These are phyloP conservation scores for Balakata baccata DNA, from an alignment of 345 rosid species.

Conservation along the genomic window DNA sequence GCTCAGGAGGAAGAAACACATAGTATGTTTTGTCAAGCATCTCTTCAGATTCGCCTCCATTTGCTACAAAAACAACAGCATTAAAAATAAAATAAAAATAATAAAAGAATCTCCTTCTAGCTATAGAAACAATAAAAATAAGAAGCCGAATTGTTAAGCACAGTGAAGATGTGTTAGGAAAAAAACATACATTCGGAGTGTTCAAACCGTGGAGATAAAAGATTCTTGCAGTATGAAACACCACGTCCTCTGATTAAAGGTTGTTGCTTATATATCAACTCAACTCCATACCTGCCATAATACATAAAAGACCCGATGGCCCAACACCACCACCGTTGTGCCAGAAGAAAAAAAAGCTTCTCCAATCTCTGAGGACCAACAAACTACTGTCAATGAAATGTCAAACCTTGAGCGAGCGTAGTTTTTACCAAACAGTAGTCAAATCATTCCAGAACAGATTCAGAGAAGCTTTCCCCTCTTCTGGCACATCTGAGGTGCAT, in stretches of 20 bases:
- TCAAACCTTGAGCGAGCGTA: not conserved
- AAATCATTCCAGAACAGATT: constrained; percentile 25
- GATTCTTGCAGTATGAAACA: constrained; percentile 97
- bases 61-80: constrained; percentile 5
- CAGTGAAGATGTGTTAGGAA: not conserved
- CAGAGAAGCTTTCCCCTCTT: constrained; percentile 42
- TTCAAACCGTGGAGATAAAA: constrained; percentile 91
- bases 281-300: constrained; percentile 82
- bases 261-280: constrained; percentile 59
- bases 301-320: constrained; percentile 42
- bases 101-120: constrained; percentile 13
- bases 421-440: constrained; percentile 21
- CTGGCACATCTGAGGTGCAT: constrained; percentile 46
- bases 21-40: constrained; percentile 78
- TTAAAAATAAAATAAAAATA: too few species aligned
- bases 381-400: constrained; percentile 24
- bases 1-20: constrained; percentile 92
- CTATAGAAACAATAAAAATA: constrained; percentile 14
- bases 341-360: constrained; percentile 52
- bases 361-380: constrained; percentile 35
- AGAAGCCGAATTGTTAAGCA: not conserved
- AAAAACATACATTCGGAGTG: constrained; percentile 61
- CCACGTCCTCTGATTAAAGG: constrained; percentile 95
- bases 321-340: constrained; percentile 43
- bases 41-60: constrained; percentile 72